Evolutionary conservation across 148 eudicot genomes (phyloP), one percentile per base, ranked within the genome.

Genomic region (Camellia sinensis): DNA sequence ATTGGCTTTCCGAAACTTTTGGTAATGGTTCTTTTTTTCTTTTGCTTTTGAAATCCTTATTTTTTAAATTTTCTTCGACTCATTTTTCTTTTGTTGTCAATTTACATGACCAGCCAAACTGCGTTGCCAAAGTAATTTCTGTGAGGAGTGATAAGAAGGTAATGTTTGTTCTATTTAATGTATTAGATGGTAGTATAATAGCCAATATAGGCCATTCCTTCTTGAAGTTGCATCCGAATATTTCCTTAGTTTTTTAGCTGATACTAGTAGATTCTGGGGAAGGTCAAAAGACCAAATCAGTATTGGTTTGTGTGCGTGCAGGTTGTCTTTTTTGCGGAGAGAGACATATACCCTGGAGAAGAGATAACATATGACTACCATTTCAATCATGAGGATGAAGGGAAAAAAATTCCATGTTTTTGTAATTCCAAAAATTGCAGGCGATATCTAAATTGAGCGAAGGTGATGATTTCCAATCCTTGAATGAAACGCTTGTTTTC

Each of bases 331-430:
- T 89, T 92, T 10, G 97, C 97, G 29, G 86, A 90, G 82, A 88
- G 93, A 79, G 97, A 92, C 82, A 90, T 92, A 71, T 88, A 86
- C 74, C 93, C 97, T 29, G 97, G 97, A 69, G 97, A 92, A 80
- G 97, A 92, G 88, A 85, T 92, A 46, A 92, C 97, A 7, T 92
- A 92, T 67, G 93, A 92, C 80, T 92, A 92, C 85, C 92, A 92
- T 85, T 92, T 92, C 82, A 92, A 84, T 80, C 86, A 89, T 40
- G 97, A 92, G 83, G 97, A 92, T 71, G 97, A 92, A 83, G 93
- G 97, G 63, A 86, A 92, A 85, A 92, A 90, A 79, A 89, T 92
- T 54, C 91, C 89, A 12, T 92, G 96, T 81, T 84, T 79, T 68
- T 92, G 97, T 82, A 89, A 88, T 59, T 79, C 93, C 2, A 88